Base-by-base conservation (phyloP, 2,329 filamentous ascomycete species). In the Aspergillus fumigatiaffinis region DNA sequence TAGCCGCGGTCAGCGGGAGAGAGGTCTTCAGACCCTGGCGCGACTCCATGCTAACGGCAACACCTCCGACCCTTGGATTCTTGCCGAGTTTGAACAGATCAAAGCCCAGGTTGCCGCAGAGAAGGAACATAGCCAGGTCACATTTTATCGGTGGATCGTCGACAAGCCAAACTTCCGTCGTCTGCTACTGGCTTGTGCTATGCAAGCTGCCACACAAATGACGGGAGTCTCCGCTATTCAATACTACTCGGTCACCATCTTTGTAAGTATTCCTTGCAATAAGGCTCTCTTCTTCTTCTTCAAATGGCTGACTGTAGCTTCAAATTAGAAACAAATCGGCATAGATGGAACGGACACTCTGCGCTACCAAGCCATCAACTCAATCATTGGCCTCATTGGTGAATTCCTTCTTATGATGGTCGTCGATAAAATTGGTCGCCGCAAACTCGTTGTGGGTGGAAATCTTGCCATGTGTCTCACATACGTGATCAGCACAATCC, bases 331-430 rank as follows among this genome's bases (percentile, higher is more conserved):
- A 1, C 82, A 89, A 68, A 89, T 90, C 63, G 88, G 88, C 28
- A 91, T 92, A 62, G 71, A 74, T 0, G 81, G 82, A 21, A 77
- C 84, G 52, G 81, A 88, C 32, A 86, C 89, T 0, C 80, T 92
- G 44, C 84, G 87, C 62, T 91, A 91, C 71, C 89, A 92, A 70
- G 88, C 87, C 55, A 91, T 91, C 66, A 89, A 87, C 60, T 87
- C 83, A 1, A 79, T 90, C 58, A 84, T 91, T 52, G 88, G 87
- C 2, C 75, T 92, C 7, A 68, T 90, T 12, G 88, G 84, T 0
- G 86, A 91, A 68, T 84, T 86, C 63, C 73, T 82, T 48, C 91
- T 87, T 66, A 88, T 92, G 66, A 68, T 87, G 50, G 69, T 73
- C 58, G 76, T 92, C 62, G 90, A 92, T 70, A 80, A 77, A 35